Conservation (phyloP, 1,139 yeast genomes). For the Geotrichum phurueaensis region DNA sequence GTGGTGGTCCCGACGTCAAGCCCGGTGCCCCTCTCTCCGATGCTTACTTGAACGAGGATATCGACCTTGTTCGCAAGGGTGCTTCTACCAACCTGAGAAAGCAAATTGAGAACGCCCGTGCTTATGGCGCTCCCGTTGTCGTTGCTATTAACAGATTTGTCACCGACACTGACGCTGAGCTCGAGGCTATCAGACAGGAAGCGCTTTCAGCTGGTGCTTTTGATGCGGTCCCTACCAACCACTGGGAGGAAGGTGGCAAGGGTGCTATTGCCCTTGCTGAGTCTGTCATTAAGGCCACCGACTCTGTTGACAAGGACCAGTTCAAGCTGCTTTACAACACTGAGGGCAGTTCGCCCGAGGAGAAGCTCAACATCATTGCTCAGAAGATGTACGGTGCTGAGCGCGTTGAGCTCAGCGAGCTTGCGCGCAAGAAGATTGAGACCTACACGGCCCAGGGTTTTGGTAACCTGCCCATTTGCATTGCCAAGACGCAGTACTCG, state of each 20-base stretch:
- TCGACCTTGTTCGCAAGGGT: constrained; percentile 76
- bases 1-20: constrained; percentile 97
- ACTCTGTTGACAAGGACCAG: constrained; percentile 44
- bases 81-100: constrained; percentile 77
- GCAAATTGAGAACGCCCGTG: constrained; percentile 81
- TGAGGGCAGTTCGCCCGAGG: constrained; percentile 66
- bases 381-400: constrained; percentile 92
- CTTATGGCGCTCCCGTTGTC: constrained; percentile 87
- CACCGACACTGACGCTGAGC: constrained; percentile 78
- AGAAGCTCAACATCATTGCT: constrained; percentile 78
- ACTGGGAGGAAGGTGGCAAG: constrained; percentile 96
- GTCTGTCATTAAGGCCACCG: constrained; percentile 67
- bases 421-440: constrained; percentile 79
- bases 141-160: constrained; percentile 94
- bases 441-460: constrained; percentile 85
- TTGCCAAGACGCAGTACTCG: constrained; percentile 97
- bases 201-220: constrained; percentile 87
- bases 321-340: constrained; percentile 72
- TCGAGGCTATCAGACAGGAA: constrained; percentile 73
- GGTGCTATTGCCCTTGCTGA: constrained; percentile 88
- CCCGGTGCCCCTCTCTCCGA: constrained; percentile 90
- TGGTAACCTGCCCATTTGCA: constrained; percentile 87
- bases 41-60: constrained; percentile 78
- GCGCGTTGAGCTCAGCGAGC: constrained; percentile 78
- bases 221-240: constrained; percentile 91